Evolutionary conservation across 78 protist genomes (phyloP).

Genomic region (Tieghemostelium lacteum): DNA sequence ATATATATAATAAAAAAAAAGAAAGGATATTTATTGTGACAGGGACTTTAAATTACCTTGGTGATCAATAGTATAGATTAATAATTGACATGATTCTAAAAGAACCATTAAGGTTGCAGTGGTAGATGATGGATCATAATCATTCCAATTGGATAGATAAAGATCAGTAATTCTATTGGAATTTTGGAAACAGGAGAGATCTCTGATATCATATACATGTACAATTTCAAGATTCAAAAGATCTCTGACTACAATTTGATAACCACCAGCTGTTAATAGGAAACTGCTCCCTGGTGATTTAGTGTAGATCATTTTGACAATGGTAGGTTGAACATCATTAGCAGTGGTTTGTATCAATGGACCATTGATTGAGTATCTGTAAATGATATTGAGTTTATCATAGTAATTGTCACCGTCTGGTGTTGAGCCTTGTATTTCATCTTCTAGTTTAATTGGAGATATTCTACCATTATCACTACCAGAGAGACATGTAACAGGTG

Average conservation of each 20-base stretch:
- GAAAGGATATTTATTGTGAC: background rate
- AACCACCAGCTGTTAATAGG: slow-evolving; percentile 58
- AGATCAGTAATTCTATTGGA: slow-evolving; percentile 45
- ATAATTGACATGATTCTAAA: slow-evolving; percentile 53
- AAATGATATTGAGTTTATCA: slow-evolving; percentile 3
- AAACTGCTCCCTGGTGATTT: slow-evolving; percentile 3
- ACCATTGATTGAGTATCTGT: slow-evolving; percentile 52
- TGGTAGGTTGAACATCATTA: slow-evolving; percentile 50
- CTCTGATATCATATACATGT: slow-evolving; percentile 50
- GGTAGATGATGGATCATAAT: slow-evolving; percentile 10
- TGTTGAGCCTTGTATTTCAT: background rate
- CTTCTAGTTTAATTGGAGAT: background rate
- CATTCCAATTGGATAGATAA: slow-evolving; percentile 21
- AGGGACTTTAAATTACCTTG: slow-evolving; percentile 22
- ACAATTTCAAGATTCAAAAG: slow-evolving; percentile 41
- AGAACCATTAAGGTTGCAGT: slow-evolving; percentile 27
- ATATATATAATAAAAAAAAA: no score
- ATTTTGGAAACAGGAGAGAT: slow-evolving; percentile 34
- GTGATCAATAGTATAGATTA: slow-evolving; percentile 56
- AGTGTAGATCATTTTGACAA: slow-evolving; percentile 29
- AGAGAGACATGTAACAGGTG: background rate
- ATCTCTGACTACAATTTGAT: slow-evolving; percentile 61
- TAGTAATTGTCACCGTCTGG: background rate
- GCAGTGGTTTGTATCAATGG: slow-evolving; percentile 27
- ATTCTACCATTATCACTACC: background rate